Evolutionary conservation across 164 flowering plant species (phyloP).

Genomic region (Liriodendron chinense): DNA sequence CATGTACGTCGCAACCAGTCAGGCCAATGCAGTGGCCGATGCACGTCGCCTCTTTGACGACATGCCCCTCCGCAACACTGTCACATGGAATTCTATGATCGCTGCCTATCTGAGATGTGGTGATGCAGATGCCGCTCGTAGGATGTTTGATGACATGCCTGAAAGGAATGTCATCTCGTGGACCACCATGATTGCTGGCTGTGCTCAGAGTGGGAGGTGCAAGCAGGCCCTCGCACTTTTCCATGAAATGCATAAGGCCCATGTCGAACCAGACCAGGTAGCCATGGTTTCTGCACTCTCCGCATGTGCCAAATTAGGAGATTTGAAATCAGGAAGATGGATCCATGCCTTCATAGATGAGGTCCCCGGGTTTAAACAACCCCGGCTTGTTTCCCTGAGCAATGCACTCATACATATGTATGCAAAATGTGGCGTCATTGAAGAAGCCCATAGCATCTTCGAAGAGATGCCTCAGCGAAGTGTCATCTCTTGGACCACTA

Average conservation of each 20-base stretch:
- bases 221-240: constrained; percentile 49
- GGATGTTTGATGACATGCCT: constrained; percentile 54
- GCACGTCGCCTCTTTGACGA: constrained; percentile 47
- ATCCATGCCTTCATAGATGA: constrained; percentile 10
- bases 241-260: constrained; percentile 35
- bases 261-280: constrained; percentile 46
- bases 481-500: constrained; percentile 49
- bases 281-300: constrained; percentile 51
- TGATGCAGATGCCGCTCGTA: constrained; percentile 35
- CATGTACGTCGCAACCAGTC: constrained; percentile 33
- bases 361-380: constrained; percentile 2
- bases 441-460: constrained; percentile 40
- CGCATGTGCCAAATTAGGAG: constrained; percentile 65
- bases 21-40: constrained; percentile 8
- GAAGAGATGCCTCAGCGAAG: constrained; percentile 33
- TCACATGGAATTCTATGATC: constrained; percentile 54
- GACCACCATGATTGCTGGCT: constrained; percentile 69
- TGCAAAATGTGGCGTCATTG: constrained; percentile 45
- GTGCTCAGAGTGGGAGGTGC: constrained; percentile 39
- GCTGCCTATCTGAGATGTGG: constrained; percentile 32
- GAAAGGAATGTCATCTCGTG: constrained; percentile 67
- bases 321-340: constrained; percentile 47
- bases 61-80: constrained; percentile 33
- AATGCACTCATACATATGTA: constrained; percentile 65
- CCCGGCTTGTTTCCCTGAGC: constrained; percentile 26